Base-by-base conservation (phyloP, 257 asterid genomes). In the Ajuga chamaepitys region DNA sequence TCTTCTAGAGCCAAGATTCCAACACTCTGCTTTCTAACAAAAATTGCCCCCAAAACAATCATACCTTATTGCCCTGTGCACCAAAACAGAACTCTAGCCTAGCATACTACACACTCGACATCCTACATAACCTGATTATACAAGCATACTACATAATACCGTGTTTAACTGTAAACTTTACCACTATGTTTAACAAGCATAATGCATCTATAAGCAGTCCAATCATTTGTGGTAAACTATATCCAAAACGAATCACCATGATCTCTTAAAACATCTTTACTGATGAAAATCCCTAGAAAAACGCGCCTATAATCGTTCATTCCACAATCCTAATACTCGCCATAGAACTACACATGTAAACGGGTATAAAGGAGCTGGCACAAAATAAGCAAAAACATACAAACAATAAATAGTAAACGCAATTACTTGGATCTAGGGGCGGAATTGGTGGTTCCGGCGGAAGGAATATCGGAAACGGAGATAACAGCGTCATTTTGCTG, bases 391-490 rank as follows among this genome's bases (percentile, higher is more conserved):
- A 50, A 17, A 30, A 20, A 37, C 1, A 20, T 28, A 1, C 9
- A 67, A 66, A 60, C 18, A 14, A 2, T 5, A 28, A 62, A 47
- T 7, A 5, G 9, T 14, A 28, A 7, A 50, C 16, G 4, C 51
- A n/a, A n/a, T n/a, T n/a, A 85, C 89, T 64, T 73, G 0, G 61
- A 45, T 37, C 74, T 57, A 75, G 84, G 4, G 37, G 75, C 18
- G 51, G 85, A 68, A 68, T 54, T 67, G 63, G 34, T 9, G 40
- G 71, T 28, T 51, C 67, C 51, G 47, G 58, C 9, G 74, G 64
- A 62, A 44, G 83, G 73, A 28, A 82, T 47, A 52, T 77, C 84
- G 16, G 85, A 48, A 2, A 78, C 75, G 51, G 82, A 48, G 50
- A 68, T 30, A 35, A 65, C 62, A 41, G 67, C 73, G 68, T 78